Percentiles rank a stretch among this genome's conserved stretches.
phyloP scores from a whole-genome alignment of 2,329 filamentous ascomycete genomes.

The Botrytis fabae region DNA sequence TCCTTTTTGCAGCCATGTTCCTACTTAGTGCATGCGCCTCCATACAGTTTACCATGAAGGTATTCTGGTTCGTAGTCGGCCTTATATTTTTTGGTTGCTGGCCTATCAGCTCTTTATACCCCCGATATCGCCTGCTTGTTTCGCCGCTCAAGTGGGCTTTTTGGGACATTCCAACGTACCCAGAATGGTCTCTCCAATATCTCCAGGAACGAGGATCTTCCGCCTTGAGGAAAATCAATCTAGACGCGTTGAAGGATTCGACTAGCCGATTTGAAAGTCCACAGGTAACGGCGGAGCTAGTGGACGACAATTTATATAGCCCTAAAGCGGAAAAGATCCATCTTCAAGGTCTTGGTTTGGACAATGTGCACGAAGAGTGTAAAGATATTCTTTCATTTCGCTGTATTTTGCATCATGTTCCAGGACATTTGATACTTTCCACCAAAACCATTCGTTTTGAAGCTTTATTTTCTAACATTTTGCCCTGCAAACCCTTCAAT shows the following conservation, averaged over 20 bases:
- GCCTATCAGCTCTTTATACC: conserved; percentile 41
- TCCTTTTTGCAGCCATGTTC: conserved; percentile 33
- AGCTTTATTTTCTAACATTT: conserved; percentile 5
- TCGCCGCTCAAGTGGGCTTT: conserved; percentile 42
- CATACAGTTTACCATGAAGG: conserved; percentile 39
- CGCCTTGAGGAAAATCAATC: conserved; percentile 20
- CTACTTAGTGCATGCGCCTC: conserved; percentile 34
- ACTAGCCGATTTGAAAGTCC: not conserved
- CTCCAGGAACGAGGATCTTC: conserved; percentile 28
- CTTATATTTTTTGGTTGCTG: conserved; percentile 42
- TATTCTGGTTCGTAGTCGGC: conserved; percentile 37
- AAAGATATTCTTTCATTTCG: conserved; percentile 28
- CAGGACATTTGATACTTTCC: conserved; percentile 28
- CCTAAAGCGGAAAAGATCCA: not conserved
- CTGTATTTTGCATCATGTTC: conserved; percentile 27
- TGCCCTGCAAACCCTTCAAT: conserved; percentile 22
- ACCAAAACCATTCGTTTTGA: conserved; percentile 25
- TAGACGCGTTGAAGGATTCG: not conserved
- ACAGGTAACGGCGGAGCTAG: too few species aligned
- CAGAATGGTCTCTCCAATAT: conserved; percentile 42
- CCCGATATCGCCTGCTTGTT: conserved; percentile 42
- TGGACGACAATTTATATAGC: not conserved
- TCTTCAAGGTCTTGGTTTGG: not conserved
- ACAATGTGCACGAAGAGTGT: not conserved
- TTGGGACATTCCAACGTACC: conserved; percentile 44